Percentiles rank a stretch among this genome's conserved stretches.
phyloP scores from a whole-genome alignment of 2,329 filamentous ascomycete species.

The Sarocladiaceae sp. region DNA sequence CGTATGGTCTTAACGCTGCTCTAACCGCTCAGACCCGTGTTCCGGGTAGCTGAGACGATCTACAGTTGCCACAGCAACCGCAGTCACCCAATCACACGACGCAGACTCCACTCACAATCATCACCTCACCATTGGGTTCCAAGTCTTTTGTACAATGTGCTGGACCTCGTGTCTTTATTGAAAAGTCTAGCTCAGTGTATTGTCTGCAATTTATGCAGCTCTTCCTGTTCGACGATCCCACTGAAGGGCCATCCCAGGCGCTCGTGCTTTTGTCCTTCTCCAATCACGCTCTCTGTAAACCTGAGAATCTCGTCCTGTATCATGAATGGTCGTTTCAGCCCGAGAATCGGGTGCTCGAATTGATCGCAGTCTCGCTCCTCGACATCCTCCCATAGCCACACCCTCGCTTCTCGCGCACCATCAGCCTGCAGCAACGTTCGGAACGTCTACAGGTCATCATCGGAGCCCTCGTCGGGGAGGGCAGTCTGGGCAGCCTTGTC shows the following conservation, averaged over 20 bases:
- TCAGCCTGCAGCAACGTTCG: slow-evolving; percentile 6
- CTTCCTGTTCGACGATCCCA: slow-evolving; percentile 1
- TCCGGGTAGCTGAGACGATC: background rate
- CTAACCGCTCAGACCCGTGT: too few relatives aligned
- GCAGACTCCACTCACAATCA: background rate
- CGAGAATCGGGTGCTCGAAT: background rate
- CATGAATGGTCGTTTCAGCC: slow-evolving; percentile 31
- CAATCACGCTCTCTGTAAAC: slow-evolving; percentile 30
- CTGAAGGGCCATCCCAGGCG: slow-evolving; percentile 4
- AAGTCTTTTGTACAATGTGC: background rate
- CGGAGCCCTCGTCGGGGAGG: slow-evolving; percentile 91
- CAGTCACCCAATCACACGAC: background rate
- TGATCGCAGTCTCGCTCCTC: slow-evolving; percentile 9
- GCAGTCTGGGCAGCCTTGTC: slow-evolving; percentile 69
- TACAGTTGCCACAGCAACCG: slow-evolving; percentile 3
- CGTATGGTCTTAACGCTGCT: too few relatives aligned
- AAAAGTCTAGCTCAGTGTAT: slow-evolving; percentile 7
- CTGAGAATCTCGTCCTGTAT: slow-evolving; percentile 25
- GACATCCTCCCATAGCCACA: slow-evolving; percentile 13
- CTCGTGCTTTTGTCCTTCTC: slow-evolving; percentile 21
- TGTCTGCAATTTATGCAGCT: slow-evolving; percentile 7
- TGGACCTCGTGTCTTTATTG: background rate
- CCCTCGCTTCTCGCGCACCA: slow-evolving; percentile 15
- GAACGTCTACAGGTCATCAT: slow-evolving; percentile 53
- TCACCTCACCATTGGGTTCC: background rate